Evolutionary conservation across 805 yeast species (phyloP).

Genomic region (Scheffersomyces lignosus): DNA sequence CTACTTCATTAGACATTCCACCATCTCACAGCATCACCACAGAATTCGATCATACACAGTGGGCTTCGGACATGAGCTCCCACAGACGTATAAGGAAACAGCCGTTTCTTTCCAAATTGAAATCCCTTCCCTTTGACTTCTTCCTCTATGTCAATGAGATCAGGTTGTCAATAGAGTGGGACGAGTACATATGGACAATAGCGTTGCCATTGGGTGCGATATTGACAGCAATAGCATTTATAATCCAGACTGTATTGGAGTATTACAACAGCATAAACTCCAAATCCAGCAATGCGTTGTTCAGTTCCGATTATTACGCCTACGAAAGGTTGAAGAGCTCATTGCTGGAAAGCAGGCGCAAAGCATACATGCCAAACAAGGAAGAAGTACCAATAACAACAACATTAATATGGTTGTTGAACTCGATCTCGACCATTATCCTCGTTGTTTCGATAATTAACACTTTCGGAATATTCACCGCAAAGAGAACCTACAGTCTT

Average conservation of each 20-base stretch:
- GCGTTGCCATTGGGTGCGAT: constrained; percentile 32
- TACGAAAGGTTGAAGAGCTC: constrained; percentile 29
- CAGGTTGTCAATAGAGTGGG: constrained; percentile 44
- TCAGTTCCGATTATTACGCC: constrained; percentile 33
- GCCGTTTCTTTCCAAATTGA: constrained; percentile 29
- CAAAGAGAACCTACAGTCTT: constrained; percentile 31
- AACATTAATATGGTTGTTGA: constrained; percentile 17
- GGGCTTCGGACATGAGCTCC: too few species aligned
- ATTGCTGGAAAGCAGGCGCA: constrained; percentile 4
- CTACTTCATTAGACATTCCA: too few species aligned
- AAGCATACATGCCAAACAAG: constrained; percentile 1
- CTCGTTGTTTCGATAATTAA: constrained; percentile 6
- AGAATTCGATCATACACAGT: too few species aligned
- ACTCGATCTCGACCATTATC: constrained; percentile 7
- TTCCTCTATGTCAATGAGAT: constrained; percentile 36
- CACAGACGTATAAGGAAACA: constrained; percentile 25
- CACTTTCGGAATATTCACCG: constrained; percentile 10
- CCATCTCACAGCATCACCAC: too few species aligned
- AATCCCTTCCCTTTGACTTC: constrained; percentile 34
- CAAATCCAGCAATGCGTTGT: constrained; percentile 31
- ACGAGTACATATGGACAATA: constrained; percentile 28
- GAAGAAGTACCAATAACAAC: constrained; percentile 8
- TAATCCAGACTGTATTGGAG: constrained; percentile 20
- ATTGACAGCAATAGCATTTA: constrained; percentile 17
- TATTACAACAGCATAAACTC: constrained; percentile 27